Evolutionary conservation across 176 grass and related monocot species (phyloP).

Genomic region (Chrysopogon serrulatus): DNA sequence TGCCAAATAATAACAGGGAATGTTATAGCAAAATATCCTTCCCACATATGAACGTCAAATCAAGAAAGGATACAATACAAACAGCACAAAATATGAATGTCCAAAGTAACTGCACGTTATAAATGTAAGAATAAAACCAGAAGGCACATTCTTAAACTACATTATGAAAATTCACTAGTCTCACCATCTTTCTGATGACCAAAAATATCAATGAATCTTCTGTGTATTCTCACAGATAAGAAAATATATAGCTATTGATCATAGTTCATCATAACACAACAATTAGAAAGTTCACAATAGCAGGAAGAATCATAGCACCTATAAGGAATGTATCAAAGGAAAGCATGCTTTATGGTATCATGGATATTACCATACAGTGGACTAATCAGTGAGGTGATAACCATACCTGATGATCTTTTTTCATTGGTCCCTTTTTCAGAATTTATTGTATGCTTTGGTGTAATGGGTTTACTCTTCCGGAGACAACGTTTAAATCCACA

Average conservation of each 20-base stretch:
- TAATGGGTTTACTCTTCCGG: constrained; percentile 58
- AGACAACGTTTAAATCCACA: constrained; percentile 57
- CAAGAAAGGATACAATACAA: not conserved
- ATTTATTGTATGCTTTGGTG: constrained; percentile 23
- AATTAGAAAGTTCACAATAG: not conserved
- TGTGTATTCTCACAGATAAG: not conserved
- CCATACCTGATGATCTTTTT: constrained; percentile 59
- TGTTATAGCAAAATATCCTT: not conserved
- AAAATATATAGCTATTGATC: not conserved
- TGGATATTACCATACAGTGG: not conserved
- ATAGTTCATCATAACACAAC: not conserved
- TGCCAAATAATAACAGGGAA: not conserved
- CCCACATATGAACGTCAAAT: not conserved
- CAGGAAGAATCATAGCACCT: not conserved
- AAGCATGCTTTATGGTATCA: not conserved
- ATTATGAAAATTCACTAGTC: not conserved
- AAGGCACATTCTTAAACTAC: not conserved
- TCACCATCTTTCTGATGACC: not conserved
- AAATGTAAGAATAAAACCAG: not conserved
- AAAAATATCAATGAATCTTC: not conserved
- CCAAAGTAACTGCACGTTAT: not conserved
- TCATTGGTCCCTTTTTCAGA: constrained; percentile 38
- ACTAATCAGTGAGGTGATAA: not conserved
- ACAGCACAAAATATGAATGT: not conserved
- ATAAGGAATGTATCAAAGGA: not conserved